A percentile compares a stretch with the other conserved stretches of the same genome.
Conservation (phyloP, 495 filamentous ascomycete species). For the Venustampulla echinocandica region DNA sequence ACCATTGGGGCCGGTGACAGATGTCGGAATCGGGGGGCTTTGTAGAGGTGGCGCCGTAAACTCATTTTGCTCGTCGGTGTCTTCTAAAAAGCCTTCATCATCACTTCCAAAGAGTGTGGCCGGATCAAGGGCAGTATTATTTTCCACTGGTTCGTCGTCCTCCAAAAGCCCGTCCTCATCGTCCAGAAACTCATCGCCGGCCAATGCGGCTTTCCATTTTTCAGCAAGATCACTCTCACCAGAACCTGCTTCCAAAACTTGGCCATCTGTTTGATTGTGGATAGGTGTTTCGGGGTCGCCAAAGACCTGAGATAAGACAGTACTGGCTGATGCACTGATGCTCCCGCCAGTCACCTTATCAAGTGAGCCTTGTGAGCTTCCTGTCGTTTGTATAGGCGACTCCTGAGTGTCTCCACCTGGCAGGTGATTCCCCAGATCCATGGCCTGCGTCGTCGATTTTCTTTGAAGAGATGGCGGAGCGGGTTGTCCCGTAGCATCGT, state of each 20-base stretch:
- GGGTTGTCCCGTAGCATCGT: constrained; percentile 4
- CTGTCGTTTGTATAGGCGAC: constrained; percentile 11
- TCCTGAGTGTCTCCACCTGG: constrained; percentile 7
- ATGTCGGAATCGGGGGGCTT: constrained; percentile 5
- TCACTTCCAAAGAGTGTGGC: constrained; percentile 43
- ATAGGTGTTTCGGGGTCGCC: constrained; percentile 14
- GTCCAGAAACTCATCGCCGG: constrained; percentile 65
- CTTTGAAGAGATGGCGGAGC: constrained; percentile 34
- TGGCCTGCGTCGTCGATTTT: constrained; percentile 51
- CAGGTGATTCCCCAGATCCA: constrained; percentile 28
- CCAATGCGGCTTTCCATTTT: constrained; percentile 76
- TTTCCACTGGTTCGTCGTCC: constrained; percentile 62
- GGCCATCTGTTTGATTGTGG: constrained; percentile 22
- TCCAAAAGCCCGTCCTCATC: constrained; percentile 44
- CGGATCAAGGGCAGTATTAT: constrained; percentile 30
- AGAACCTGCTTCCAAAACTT: constrained; percentile 21
- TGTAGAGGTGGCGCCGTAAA: neutral
- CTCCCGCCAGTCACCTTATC: constrained; percentile 21
- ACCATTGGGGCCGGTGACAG: constrained; percentile 17
- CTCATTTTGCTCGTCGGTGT: constrained; percentile 32
- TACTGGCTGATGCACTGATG: constrained; percentile 22
- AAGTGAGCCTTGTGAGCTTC: constrained; percentile 27
- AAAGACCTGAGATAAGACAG: constrained; percentile 21
- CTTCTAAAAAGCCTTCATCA: constrained; percentile 66
- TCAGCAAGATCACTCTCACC: constrained; percentile 59